Base-by-base conservation (phyloP, 257 asterid species). In the Solanum lignicaule region DNA sequence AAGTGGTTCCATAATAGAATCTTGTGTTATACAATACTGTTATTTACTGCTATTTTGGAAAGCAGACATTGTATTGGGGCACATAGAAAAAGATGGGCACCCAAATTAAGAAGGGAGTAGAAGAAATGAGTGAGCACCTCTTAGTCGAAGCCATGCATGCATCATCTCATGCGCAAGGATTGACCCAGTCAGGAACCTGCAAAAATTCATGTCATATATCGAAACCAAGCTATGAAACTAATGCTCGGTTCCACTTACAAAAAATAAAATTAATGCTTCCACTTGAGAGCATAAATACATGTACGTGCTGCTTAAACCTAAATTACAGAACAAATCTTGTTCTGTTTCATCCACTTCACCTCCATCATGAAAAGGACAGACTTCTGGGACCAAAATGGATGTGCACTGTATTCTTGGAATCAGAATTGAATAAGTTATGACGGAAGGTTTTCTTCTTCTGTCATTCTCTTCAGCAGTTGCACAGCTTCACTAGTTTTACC, bases 371-470 rank as follows among this genome's bases (percentile, higher is more conserved):
- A 89, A 89, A 68, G 98, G 99, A 90, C 99, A 97, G 91, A 97
- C 89, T 95, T 97, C 90, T 97, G 99, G 89, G 98, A 93, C 99
- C 99, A 97, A 91, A 97, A 95, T 75, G 98, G 99, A 90, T 95
- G 98, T 39, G 98, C 96, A 82, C 98, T 92, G 81, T 93, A 97
- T 89, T 95, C 99, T 95, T 43, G 99, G 98, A 89, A 97, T 95
- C 99, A 96, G 89, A 78, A 91, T 79, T 76, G 93, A 92, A 87
- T 92, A 93, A 65, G 92, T 94, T 66, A 86, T 85, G 36, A 55
- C 87, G 11, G 96, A 94, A 90, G 95, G 94, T 84, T 87, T 68
- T 98, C 98, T 89, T 92, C 94, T 88, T 90, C 90, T 18, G 41
- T 88, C 98, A 95, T 95, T 92, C 93, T 93, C 88, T 89, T 98